A percentile compares a stretch with the other conserved stretches of the same genome.
phyloP scores from a whole-genome alignment of 2,329 filamentous ascomycete species.

The Curvularia sp. region DNA sequence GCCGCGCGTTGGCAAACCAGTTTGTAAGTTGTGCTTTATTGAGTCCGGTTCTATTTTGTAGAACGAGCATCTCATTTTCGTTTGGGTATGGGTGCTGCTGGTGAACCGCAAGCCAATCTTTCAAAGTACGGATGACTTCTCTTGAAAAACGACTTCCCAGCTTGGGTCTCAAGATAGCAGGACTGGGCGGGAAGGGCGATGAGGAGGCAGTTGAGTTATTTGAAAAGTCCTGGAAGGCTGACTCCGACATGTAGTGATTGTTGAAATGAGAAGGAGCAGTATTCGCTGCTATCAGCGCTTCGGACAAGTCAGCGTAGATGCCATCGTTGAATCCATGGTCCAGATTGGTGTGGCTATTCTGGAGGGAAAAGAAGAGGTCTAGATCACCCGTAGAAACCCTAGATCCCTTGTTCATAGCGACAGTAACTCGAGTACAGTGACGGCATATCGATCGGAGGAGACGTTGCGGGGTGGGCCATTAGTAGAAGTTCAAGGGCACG shows the following conservation, averaged over 20 bases:
- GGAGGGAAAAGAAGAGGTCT: slow-evolving; percentile 2
- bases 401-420: slow-evolving; percentile 4
- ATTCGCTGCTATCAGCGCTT: slow-evolving; percentile 8
- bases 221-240: slow-evolving; percentile 7
- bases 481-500: background rate
- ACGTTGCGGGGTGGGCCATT: slow-evolving; percentile 6
- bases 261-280: slow-evolving; percentile 5
- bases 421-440: background rate
- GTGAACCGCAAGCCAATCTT: slow-evolving; percentile 35
- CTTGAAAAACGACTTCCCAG: slow-evolving; percentile 35
- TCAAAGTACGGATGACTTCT: slow-evolving; percentile 33
- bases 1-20: slow-evolving; percentile 41
- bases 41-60: slow-evolving; percentile 32
- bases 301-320: slow-evolving; percentile 14
- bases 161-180: slow-evolving; percentile 20
- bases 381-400: background rate
- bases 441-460: background rate
- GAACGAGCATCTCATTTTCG: slow-evolving; percentile 27
- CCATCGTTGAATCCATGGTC: slow-evolving; percentile 8
- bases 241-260: slow-evolving; percentile 12
- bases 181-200: slow-evolving; percentile 18
- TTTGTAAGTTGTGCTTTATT: slow-evolving; percentile 37
- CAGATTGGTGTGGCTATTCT: background rate
- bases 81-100: slow-evolving; percentile 33
- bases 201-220: slow-evolving; percentile 25